These are phyloP conservation scores for Beauveria varroae DNA, from an alignment of 2,329 filamentous ascomycete genomes.

Conservation along the genomic window DNA sequence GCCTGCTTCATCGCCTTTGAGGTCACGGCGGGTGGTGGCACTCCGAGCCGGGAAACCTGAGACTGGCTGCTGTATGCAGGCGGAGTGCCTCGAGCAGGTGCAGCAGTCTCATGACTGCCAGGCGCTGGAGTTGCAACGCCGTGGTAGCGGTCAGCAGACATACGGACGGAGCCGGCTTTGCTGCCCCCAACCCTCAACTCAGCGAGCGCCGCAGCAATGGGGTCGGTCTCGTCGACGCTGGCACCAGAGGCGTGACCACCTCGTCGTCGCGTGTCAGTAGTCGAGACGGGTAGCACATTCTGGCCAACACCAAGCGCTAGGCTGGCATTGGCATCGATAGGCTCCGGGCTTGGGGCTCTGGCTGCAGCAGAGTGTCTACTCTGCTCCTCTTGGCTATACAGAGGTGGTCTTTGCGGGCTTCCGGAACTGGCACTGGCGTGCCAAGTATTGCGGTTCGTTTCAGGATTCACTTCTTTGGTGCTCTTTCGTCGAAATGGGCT, in stretches of 20 bases:
- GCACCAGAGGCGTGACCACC: constrained; percentile 23
- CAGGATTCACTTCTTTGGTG: constrained; percentile 56
- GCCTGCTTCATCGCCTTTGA: constrained; percentile 93
- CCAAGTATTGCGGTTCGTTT: constrained; percentile 53
- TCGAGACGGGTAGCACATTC: constrained; percentile 90
- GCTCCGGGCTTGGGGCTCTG: constrained; percentile 62
- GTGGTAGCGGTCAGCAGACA: constrained; percentile 93
- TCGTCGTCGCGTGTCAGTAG: constrained; percentile 54
- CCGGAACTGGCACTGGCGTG: constrained; percentile 29
- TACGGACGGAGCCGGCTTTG: constrained; percentile 73
- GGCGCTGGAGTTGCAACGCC: constrained; percentile 81
- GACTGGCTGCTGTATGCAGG: constrained; percentile 70
- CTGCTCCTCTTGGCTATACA: constrained; percentile 29
- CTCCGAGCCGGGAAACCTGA: constrained; percentile 70
- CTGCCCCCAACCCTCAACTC: constrained; percentile 75
- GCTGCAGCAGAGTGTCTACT: constrained; percentile 19
- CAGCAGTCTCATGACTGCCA: constrained; percentile 35
- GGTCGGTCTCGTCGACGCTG: constrained; percentile 62
- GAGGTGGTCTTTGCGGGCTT: constrained; percentile 31
- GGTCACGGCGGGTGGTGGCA: constrained; percentile 86
- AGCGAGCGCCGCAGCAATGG: constrained; percentile 84
- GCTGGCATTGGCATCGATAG: constrained; percentile 84
- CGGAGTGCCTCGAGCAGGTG: constrained; percentile 64
- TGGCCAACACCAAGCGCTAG: constrained; percentile 91
- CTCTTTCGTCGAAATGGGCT: constrained; percentile 92